Conservation (phyloP, 2,329 filamentous ascomycete species). For the Fonsecaea pedrosoi region DNA sequence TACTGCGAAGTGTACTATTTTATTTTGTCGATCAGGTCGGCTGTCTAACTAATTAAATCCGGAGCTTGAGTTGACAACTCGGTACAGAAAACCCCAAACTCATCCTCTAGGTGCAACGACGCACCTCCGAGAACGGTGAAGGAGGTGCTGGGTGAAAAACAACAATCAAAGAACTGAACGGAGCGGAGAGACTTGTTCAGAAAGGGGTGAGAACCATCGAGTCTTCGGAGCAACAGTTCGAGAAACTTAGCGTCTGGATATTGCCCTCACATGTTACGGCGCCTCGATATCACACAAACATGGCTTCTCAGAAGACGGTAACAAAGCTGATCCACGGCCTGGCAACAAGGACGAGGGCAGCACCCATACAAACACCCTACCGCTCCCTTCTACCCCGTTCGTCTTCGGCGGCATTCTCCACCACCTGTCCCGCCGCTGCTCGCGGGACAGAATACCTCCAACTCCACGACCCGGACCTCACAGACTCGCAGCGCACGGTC, state of each 20-base stretch:
- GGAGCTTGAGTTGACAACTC: no score
- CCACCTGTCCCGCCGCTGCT: constrained; percentile 35
- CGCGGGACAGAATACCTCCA: constrained; percentile 41
- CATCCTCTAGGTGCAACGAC: no score
- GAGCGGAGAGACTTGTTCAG: no score
- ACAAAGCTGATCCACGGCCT: not conserved
- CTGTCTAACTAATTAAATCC: no score
- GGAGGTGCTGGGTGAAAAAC: no score
- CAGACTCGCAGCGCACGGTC: constrained; percentile 51
- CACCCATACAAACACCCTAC: not conserved
- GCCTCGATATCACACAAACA: not conserved
- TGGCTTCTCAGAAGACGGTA: constrained; percentile 9
- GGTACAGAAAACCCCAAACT: no score
- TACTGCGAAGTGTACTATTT: no score
- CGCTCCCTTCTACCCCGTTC: constrained; percentile 10
- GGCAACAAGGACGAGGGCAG: not conserved
- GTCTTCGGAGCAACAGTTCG: not conserved
- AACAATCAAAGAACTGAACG: no score
- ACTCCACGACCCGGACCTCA: constrained; percentile 46
- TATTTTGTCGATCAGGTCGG: no score
- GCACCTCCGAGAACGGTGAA: no score
- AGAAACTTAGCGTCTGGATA: not conserved
- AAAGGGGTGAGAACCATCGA: not conserved
- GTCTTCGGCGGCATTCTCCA: constrained; percentile 34
- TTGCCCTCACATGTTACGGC: not conserved